Base-by-base conservation (phyloP, 305 asterid species). In the Lippia alba region DNA sequence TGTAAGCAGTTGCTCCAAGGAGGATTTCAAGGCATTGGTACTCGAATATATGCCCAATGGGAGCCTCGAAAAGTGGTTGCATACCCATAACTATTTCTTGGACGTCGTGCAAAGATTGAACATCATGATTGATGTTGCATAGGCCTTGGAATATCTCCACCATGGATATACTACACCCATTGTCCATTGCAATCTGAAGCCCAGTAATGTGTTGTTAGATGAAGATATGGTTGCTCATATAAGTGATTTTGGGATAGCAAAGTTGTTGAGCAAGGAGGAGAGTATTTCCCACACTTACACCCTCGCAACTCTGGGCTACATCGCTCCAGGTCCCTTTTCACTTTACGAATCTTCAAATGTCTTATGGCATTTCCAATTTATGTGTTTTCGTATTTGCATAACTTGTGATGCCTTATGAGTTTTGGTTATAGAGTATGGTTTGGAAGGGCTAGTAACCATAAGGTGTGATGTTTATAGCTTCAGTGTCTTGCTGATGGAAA, bases 221-320 rank as follows among this genome's bases (percentile, higher is more conserved):
- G 79, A 61, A 10, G 51, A 66, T 7, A 76, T 76, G 81, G 53
- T 76, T 18, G 76, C 51, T 36, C 81, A 64, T 30, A 54, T 80
- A 40, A 59, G 80, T 32, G 85, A 81, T 68, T 78, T 78, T 8
- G 85, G 85, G 24, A 68, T 81, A 17, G 39, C 85, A 1, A 80
- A 71, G 55, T 12, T 80, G 18, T 17, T 80, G 51, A 20, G 45
- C 6, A 66, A 61, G 3, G 78, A 50, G 20, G 70, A 70, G 5
- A 74, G 70, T 58, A 12, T 60, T 19, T 53, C 55, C 12, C 70
- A 57, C 10, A 79, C 80, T 6, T 58, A 14, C 16, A 75, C 73
- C 6, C 33, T 79, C 1, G 72, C 75, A 1, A 79, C 76, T 10
- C 12, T 79, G 4, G 80, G 81, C 18, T 76, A 75, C 60, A 71